Evolutionary conservation across 352 stramenopile species (phyloP), one percentile per base, ranked within the genome.

Genomic region (Phytophthora rubi): DNA sequence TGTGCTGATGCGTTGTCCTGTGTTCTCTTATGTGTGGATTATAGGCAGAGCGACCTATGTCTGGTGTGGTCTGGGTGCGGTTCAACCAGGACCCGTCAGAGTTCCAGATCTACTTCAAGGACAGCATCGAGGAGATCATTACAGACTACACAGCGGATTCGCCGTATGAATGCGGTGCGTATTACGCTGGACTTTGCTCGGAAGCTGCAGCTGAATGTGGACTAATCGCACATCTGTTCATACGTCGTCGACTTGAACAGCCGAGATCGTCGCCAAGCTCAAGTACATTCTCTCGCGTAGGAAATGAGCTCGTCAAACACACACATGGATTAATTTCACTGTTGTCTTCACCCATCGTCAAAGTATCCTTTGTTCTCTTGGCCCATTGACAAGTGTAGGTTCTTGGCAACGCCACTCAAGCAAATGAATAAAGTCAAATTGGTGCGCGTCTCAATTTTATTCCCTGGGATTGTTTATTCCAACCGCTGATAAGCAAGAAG

Each of bases 81-180:
- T 96, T 96, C 66, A 93, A 93, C 68, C 81, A 87, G 53, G 89
- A 93, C 60, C 87, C 87, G 39, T 93, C 81, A 62, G 89, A 94
- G 42, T 96, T 96, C 57, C 87, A 95, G 76, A 94, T 96, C 63
- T 94, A 95, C 75, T 96, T 89, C 72, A 95, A 95, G 55, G 88
- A 93, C 74, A 93, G 74, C 59, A 91, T 94, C 67, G 89, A 96
- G 65, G 89, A 96, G 68, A 94, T 94, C 70, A 80, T 94, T 61
- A 96, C 88, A 15, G 89, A 96, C 62, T 96, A 93, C 79, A 93
- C 87, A 44, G 37, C 37, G 4, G 87, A 93, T 59, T 95, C 87
- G n/a, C 87, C 89, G 2, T 96, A 95, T 73, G 89, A 96, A 74
- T 96, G 89, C 30, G 89, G 89, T 96, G 75, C 56, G 85, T 89